A percentile compares a stretch with the other conserved stretches of the same genome.
These are phyloP conservation scores for Orbilia javanica DNA, from an alignment of 2,329 filamentous ascomycete genomes.

Conservation along the genomic window DNA sequence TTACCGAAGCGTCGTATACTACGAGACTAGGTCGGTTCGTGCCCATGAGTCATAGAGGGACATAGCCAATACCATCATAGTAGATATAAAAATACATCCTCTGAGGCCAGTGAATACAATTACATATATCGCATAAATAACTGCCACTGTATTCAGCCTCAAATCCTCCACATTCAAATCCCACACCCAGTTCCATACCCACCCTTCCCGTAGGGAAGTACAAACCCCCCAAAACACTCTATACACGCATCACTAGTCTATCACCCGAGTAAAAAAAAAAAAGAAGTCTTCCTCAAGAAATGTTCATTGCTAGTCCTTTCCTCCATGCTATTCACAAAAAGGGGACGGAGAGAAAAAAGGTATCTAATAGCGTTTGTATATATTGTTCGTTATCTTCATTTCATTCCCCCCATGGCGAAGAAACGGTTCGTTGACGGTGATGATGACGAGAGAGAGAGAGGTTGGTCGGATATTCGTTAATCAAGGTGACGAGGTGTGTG, in stretches of 20 bases:
- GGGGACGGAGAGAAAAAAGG: conserved; percentile 26
- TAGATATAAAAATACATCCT: no score
- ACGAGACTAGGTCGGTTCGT: no score
- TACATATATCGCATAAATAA: no score
- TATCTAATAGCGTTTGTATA: conserved; percentile 38
- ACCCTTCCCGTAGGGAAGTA: no score
- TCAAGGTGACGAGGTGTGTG: neutral
- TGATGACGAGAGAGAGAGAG: conserved; percentile 1
- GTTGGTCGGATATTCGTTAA: conserved; percentile 21
- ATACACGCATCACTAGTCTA: neutral
- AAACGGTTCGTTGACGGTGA: neutral
- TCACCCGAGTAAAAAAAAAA: neutral
- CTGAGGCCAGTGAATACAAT: no score
- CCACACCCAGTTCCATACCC: no score
- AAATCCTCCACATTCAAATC: no score
- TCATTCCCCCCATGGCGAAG: neutral
- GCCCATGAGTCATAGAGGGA: no score
- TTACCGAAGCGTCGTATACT: no score
- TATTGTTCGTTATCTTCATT: conserved; percentile 28
- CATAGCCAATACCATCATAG: no score
- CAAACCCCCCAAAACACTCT: neutral
- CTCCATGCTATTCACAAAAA: conserved; percentile 50
- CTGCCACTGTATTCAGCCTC: no score
- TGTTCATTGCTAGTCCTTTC: conserved; percentile 45
- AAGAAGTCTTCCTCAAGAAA: conserved; percentile 37